phyloP scores from a whole-genome alignment of 169 alveolate genomes.

The Eimeria praecox region DNA sequence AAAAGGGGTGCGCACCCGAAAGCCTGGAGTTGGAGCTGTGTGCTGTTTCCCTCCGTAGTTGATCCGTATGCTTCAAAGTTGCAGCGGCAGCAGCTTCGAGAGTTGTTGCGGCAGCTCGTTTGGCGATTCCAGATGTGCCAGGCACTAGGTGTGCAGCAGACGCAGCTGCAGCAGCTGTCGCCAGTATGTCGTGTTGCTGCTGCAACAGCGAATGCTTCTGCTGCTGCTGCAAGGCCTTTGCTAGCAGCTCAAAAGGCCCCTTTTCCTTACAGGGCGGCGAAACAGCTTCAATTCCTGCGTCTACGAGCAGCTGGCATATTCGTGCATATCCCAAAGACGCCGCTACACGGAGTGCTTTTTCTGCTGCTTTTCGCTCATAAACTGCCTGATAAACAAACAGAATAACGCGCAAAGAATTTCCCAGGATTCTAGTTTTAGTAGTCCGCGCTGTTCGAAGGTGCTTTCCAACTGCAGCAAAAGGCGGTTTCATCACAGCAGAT shows the following conservation, averaged over 20 bases:
- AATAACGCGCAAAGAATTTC: background rate
- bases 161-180: slow-evolving; percentile 50
- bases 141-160: slow-evolving; percentile 43
- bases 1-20: background rate
- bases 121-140: background rate
- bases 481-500: background rate
- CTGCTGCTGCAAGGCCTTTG: slow-evolving; percentile 68
- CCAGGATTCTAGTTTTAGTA: background rate
- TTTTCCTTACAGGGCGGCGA: background rate
- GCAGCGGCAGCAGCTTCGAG: slow-evolving; percentile 29
- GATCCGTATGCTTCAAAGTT: background rate
- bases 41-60: slow-evolving; percentile 2
- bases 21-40: background rate
- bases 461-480: background rate
- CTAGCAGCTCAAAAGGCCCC: slow-evolving; percentile 52
- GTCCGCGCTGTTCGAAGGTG: background rate
- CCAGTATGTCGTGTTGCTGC: slow-evolving; percentile 67
- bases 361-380: slow-evolving; percentile 26
- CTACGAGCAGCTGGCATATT: slow-evolving; percentile 47
- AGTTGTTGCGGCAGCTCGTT: slow-evolving; percentile 8
- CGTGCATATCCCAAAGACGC: slow-evolving; percentile 31
- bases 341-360: slow-evolving; percentile 26
- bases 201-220: slow-evolving; percentile 49
- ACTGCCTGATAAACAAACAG: slow-evolving; percentile 19
- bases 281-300: slow-evolving; percentile 29